A percentile compares a stretch with the other conserved stretches of the same genome.
Evolutionary conservation across 352 stramenopile species (phyloP).

Genomic region (Phytophthora tubulina): DNA sequence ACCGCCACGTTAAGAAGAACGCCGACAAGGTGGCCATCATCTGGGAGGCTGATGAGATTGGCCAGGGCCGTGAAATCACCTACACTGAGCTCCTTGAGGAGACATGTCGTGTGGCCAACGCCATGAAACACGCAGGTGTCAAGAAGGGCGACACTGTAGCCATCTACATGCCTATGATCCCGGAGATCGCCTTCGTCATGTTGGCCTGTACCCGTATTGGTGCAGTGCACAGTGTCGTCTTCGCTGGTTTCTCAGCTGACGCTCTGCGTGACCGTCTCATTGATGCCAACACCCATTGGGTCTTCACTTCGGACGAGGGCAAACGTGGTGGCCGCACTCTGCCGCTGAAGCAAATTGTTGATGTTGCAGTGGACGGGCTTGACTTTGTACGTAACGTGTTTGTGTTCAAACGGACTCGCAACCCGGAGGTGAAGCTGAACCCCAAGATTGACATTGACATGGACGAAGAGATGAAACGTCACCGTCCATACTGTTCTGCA

Average conservation of each 20-base stretch:
- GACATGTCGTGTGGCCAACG: conserved; percentile 95
- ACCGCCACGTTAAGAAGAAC: conserved; percentile 90
- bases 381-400: conserved; percentile 95
- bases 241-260: conserved; percentile 96
- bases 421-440: conserved; percentile 78
- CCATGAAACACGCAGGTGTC: conserved; percentile 92
- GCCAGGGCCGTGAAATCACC: conserved; percentile 70
- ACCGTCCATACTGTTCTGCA: conserved; percentile 95
- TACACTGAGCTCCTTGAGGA: conserved; percentile 61
- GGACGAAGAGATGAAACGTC: conserved; percentile 88
- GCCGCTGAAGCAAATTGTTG: conserved; percentile 96
- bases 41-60: conserved; percentile 98
- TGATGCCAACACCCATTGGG: conserved; percentile 89
- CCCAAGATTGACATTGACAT: conserved; percentile 94
- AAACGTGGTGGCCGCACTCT: conserved; percentile 94
- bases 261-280: conserved; percentile 95
- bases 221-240: conserved; percentile 97
- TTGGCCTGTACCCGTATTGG: conserved; percentile 98
- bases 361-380: conserved; percentile 91
- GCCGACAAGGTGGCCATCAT: conserved; percentile 95
- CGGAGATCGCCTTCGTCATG: conserved; percentile 98
- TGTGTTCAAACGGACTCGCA: conserved; percentile 93
- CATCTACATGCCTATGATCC: conserved; percentile 99
- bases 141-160: conserved; percentile 95
- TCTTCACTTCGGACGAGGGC: conserved; percentile 96